Percentiles rank a stretch among this genome's conserved stretches.
phyloP scores from a whole-genome alignment of 805 yeast genomes.

The Priceomyces medius region DNA sequence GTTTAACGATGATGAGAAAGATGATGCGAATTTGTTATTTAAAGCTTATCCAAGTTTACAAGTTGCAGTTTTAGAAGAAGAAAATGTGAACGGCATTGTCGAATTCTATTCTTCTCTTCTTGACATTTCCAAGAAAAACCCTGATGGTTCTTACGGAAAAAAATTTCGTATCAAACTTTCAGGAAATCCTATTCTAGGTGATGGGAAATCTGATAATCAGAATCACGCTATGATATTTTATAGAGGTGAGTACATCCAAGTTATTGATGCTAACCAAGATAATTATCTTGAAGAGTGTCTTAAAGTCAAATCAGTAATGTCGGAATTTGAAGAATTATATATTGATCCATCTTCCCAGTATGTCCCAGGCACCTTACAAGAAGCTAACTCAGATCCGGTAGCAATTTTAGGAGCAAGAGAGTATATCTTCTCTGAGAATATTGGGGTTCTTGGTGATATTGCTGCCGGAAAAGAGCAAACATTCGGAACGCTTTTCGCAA shows the following conservation, averaged over 20 bases:
- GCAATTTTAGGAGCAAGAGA: slow-evolving; percentile 96
- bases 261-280: slow-evolving; percentile 95
- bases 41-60: slow-evolving; percentile 69
- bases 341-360: slow-evolving; percentile 55
- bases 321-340: slow-evolving; percentile 84
- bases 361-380: slow-evolving; percentile 45
- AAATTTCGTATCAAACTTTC: slow-evolving; percentile 68
- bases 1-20: slow-evolving; percentile 63
- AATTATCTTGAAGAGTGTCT: slow-evolving; percentile 92
- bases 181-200: slow-evolving; percentile 94
- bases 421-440: slow-evolving; percentile 87
- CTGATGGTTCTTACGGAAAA: slow-evolving; percentile 43
- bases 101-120: slow-evolving; percentile 61
- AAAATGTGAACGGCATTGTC: slow-evolving; percentile 7
- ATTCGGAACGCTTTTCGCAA: slow-evolving; percentile 91
- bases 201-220: slow-evolving; percentile 95
- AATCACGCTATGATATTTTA: slow-evolving; percentile 82
- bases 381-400: slow-evolving; percentile 40
- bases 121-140: slow-evolving; percentile 43
- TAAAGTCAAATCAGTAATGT: slow-evolving; percentile 80
- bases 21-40: slow-evolving; percentile 64
- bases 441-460: slow-evolving; percentile 90
- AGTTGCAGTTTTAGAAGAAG: slow-evolving; percentile 55
- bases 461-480: slow-evolving; percentile 98
- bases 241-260: slow-evolving; percentile 93